Evolutionary conservation across 371 early-diverging fungal species (phyloP), one percentile per base, ranked within the genome.

Genomic region (Thermomucor indicae-seudaticae): DNA sequence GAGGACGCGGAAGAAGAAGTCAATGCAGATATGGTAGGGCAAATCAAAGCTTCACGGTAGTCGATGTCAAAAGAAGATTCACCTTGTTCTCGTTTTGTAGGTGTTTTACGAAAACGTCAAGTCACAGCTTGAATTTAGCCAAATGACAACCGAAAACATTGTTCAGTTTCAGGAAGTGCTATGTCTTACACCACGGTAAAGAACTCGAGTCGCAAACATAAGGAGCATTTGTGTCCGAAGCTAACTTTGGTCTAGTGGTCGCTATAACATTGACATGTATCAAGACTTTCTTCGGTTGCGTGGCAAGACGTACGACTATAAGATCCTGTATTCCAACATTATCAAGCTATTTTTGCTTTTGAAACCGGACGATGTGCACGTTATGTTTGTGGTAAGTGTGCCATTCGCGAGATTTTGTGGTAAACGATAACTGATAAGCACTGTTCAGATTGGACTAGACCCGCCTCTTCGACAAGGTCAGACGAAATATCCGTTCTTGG

Each of bases 401-500:
- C 29, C 28, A 5, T 8, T 5, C 28, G 22, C 6, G n/a, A 31
- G 40, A 17, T 24, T 16, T 14, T 11, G 6, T 14, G 10, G 8
- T 6, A 12, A 22, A 42, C 28, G 32, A 1, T 31, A 2, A 16
- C 16, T 53, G 14, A 23, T 10, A 10, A 32, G 7, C 32, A 14
- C 7, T 45, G 4, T 37, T 11, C 62, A 80, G 81, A 81, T 99
- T 49, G 92, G 90, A 24, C 78, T 99, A 57, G 95, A 96, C 56
- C 97, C 98, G 40, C 98, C 99, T 12, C 74, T 99, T 44, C 84
- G 98, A 43, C 99, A 99, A 72, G 99, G 99, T 43, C 98, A 99
- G 68, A 99, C 99, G 20, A 82, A 91, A 61, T 98, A 99, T 76
- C 93, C 96, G 5, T 95, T 90, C 77, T 62, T 99, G 62, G 97